Base-by-base conservation (phyloP, 2,329 filamentous ascomycete genomes). In the Dothiorella sarmentorum region DNA sequence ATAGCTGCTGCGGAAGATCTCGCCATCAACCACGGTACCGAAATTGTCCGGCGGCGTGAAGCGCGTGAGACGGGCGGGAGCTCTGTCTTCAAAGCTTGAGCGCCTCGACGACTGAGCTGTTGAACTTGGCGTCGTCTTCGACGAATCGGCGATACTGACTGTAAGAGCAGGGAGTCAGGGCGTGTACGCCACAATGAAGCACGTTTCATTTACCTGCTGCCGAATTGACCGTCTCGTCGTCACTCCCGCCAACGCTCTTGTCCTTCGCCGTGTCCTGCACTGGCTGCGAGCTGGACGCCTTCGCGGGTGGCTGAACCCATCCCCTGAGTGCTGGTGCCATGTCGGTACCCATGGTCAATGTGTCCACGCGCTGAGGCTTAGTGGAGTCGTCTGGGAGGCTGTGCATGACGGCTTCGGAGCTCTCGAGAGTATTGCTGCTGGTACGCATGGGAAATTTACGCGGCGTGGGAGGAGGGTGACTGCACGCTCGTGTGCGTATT, bases 1-100 rank as follows among this genome's bases (percentile, higher is more conserved):
- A 69, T 91, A 96, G 63, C 87, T 88, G 72, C 90, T 93, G 55
- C 92, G 84, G 70, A 90, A 96, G 26, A 97, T 80, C 10, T 85
- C 78, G 7, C 87, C 86, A 6, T 85, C 82, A 18, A 87, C 76
- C 18, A 96, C 87, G 26, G 85, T 76, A 17, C 88, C 90, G 72
- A 93, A 96, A 69, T 96, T 96, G 63, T 76, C 67, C 1, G 89
- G 89, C n/a, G 76, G 76, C 15, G 74, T 63, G 5, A 73, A 63
- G 31, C 71, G 68, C 40, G 66, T 65, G 18, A 78, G 66, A n/a
- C 76, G 72, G 13, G 67, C 62, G 52, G 74, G 66, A 58, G 64
- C 51, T 62, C 58, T 35, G 31, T 56, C 37, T n/a, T 49, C 58
- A 29, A 58, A 58, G 31, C 40, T 47, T 17, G 59, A 59, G n/a